Base-by-base conservation (phyloP, 2,329 filamentous ascomycete genomes). In the Decorospora gaudefroyi region DNA sequence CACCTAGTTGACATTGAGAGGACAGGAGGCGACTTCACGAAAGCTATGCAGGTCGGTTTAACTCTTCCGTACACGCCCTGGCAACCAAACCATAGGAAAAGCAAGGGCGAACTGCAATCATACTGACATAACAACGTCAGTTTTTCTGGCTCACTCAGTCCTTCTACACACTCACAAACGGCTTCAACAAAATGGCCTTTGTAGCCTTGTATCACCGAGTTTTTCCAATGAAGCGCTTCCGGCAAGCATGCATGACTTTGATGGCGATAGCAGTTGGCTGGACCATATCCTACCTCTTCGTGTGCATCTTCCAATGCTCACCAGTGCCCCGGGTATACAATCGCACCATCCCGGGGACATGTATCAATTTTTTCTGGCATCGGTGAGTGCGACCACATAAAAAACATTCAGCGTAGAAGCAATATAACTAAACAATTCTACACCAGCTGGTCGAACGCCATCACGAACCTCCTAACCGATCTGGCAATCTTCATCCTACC, bases 181-280 rank as follows among this genome's bases (percentile, higher is more conserved):
- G 49, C 23, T 55, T 62, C 42, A 62, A 58, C 42, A 62, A 64
- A 31, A 54, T 64, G 43, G 56, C 58, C 1, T 61, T 62, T 25
- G 29, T 64, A 2, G 49, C 53, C 5, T 39, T 64, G 3, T 62
- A 61, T 35, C 51, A 60, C 19, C 59, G 59, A n/a, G 44, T 62
- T 21, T 64, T 62, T 27, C 49, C 54, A 1, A 39, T 57, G 23
- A 26, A 35, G 11, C 42, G 40, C 3, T 64, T 64, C 19, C 46
- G 56, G 3, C 29, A 40, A 32, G 40, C 49, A 4, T 60, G 55
- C 42, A 27, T 52, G 6, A 30, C 49, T 4, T 37, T 59, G 16
- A 54, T 57, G 17, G 52, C 19, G 2, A 23, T 58, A 21, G 53
- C 50, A 12, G 41, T 57, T 2, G 38, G 36, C 15, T 60, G 55